These are phyloP conservation scores for Protomyces macrosporus DNA, from an alignment of 1,139 yeast species.

Conservation along the genomic window DNA sequence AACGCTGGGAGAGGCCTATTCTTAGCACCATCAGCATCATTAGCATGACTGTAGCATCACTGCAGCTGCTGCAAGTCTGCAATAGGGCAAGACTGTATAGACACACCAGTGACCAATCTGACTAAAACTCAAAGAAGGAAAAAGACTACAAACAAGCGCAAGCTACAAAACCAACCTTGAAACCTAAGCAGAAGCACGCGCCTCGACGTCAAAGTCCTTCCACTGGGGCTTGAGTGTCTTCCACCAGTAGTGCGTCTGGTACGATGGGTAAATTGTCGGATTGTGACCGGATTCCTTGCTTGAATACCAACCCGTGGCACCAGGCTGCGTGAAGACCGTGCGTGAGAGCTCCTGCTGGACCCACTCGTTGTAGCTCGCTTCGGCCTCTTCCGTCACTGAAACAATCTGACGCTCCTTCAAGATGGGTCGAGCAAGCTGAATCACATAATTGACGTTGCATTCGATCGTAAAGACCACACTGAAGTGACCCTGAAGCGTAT, in stretches of 20 bases:
- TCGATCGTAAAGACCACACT: conserved; percentile 19
- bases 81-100: too few relatives aligned
- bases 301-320: conserved; percentile 1
- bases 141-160: not conserved
- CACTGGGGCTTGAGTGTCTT: not conserved
- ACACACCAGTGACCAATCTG: too few relatives aligned
- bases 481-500: conserved; percentile 19
- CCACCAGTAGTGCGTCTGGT: conserved; percentile 1
- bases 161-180: not conserved
- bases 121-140: not conserved
- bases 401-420: not conserved
- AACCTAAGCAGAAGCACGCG: not conserved
- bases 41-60: too few relatives aligned
- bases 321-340: not conserved
- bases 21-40: too few relatives aligned
- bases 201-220: conserved; percentile 1
- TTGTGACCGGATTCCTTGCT: not conserved
- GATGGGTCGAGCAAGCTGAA: not conserved
- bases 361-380: not conserved
- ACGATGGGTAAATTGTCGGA: conserved; percentile 1
- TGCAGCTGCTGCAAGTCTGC: too few relatives aligned
- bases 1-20: too few relatives aligned
- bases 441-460: conserved; percentile 10
- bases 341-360: not conserved
- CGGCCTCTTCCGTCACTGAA: not conserved